Evolutionary conservation across 2,329 filamentous ascomycete genomes (phyloP).

Genomic region (Cryphonectria japonica): DNA sequence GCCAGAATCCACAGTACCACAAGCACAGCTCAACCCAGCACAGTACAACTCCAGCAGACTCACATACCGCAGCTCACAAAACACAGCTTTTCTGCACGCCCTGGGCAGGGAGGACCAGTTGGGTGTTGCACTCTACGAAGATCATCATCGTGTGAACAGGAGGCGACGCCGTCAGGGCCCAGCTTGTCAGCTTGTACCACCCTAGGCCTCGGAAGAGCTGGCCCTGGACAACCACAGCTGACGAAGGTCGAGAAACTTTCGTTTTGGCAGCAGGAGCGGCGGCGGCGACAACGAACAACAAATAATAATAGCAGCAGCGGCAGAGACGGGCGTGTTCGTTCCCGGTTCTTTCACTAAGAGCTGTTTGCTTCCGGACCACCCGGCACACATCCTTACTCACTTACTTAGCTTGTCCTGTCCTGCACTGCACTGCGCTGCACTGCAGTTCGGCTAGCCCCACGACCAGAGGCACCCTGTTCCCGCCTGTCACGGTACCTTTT

Average conservation of each 20-base stretch:
- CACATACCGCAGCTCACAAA: neutral
- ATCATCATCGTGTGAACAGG: neutral
- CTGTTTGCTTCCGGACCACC: constrained; percentile 3
- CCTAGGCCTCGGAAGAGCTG: neutral
- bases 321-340: neutral
- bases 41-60: neutral
- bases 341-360: neutral
- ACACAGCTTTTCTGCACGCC: neutral
- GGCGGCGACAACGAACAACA: too few species aligned
- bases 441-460: neutral
- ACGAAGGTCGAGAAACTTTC: neutral
- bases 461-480: constrained; percentile 4
- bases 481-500: constrained; percentile 1
- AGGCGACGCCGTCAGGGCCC: too few species aligned
- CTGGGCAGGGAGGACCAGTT: too few species aligned
- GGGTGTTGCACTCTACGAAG: neutral
- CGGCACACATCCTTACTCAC: neutral
- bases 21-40: neutral
- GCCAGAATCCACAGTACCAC: neutral
- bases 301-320: neutral
- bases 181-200: too few species aligned
- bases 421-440: neutral
- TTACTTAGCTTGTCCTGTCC: neutral
- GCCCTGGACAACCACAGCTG: neutral
- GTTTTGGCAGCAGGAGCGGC: neutral